A percentile compares a stretch with the other conserved stretches of the same genome.
Conservation (phyloP, 208 protist genomes). For the Jaenimonas drosophilae region DNA sequence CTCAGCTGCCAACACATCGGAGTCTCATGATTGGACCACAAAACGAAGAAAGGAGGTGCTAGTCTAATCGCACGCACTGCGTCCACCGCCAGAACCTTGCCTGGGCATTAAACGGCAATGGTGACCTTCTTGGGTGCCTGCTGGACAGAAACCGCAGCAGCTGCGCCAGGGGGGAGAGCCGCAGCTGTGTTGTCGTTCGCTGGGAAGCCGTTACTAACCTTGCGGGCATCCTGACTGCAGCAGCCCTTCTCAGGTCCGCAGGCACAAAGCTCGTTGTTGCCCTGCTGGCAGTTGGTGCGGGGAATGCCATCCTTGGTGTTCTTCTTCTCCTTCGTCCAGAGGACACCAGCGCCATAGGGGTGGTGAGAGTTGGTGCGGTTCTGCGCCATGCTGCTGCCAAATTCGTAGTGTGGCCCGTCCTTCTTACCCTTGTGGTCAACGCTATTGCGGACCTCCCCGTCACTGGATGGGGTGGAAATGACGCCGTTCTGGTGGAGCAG, state of each 20-base stretch:
- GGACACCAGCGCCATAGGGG: slow-evolving; percentile 65
- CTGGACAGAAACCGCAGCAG: slow-evolving; percentile 12
- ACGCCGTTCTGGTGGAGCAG: slow-evolving; percentile 15
- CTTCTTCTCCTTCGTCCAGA: slow-evolving; percentile 33
- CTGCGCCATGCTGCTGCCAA: slow-evolving; percentile 31
- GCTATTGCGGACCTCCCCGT: not conserved
- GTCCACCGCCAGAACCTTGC: too few relatives aligned
- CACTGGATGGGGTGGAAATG: not conserved
- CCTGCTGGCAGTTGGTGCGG: too few relatives aligned
- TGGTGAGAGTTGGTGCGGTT: slow-evolving; percentile 30
- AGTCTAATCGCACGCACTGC: too few relatives aligned
- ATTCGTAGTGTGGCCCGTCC: slow-evolving; percentile 9
- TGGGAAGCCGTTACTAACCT: too few relatives aligned
- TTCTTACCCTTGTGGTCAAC: not conserved
- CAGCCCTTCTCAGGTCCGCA: too few relatives aligned
- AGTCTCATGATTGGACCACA: too few relatives aligned
- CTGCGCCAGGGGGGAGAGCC: slow-evolving; percentile 15
- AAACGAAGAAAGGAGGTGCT: too few relatives aligned
- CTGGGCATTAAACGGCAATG: not conserved
- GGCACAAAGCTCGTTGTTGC: too few relatives aligned
- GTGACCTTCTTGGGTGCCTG: not conserved
- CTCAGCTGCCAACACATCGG: too few relatives aligned
- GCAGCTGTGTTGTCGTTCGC: slow-evolving; percentile 9
- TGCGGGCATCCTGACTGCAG: too few relatives aligned
- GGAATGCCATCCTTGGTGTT: not conserved